A percentile compares a stretch with the other conserved stretches of the same genome.
These are phyloP conservation scores for Mycosphaerella sp. DNA, from an alignment of 2,329 filamentous ascomycete species.

Conservation along the genomic window DNA sequence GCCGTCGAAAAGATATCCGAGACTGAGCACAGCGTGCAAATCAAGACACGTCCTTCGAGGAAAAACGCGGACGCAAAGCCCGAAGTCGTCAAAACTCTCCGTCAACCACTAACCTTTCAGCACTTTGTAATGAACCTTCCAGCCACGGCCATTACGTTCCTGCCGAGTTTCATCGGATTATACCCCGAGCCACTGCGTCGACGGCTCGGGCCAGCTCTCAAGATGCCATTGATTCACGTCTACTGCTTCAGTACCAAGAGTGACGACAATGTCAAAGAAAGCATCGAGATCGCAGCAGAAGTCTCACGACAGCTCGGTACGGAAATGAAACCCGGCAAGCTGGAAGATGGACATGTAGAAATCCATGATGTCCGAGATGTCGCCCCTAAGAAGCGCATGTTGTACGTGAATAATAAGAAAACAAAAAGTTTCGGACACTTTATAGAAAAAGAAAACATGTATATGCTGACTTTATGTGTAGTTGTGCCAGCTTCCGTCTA, in stretches of 20 bases:
- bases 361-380: slow-evolving; percentile 72
- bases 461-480: slow-evolving; percentile 1
- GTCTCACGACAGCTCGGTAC: slow-evolving; percentile 57
- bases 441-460: too few relatives aligned
- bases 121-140: slow-evolving; percentile 99
- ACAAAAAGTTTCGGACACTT: too few relatives aligned
- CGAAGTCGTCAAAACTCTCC: slow-evolving; percentile 35
- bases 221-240: slow-evolving; percentile 79
- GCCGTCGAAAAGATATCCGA: slow-evolving; percentile 54
- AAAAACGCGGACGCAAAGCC: slow-evolving; percentile 26
- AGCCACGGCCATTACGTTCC: slow-evolving; percentile 78
- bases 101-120: slow-evolving; percentile 67
- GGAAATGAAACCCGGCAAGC: slow-evolving; percentile 50
- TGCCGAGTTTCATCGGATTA: slow-evolving; percentile 68
- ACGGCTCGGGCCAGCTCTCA: slow-evolving; percentile 22
- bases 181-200: slow-evolving; percentile 48
- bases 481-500: slow-evolving; percentile 79
- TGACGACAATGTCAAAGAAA: slow-evolving; percentile 61
- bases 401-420: slow-evolving; percentile 33
- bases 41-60: slow-evolving; percentile 34
- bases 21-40: slow-evolving; percentile 47
- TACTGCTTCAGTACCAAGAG: slow-evolving; percentile 88
- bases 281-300: slow-evolving; percentile 56
- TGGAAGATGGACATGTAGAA: slow-evolving; percentile 48
- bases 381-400: slow-evolving; percentile 92